Conservation (phyloP, 78 protist species). For the Bodo saltans region DNA sequence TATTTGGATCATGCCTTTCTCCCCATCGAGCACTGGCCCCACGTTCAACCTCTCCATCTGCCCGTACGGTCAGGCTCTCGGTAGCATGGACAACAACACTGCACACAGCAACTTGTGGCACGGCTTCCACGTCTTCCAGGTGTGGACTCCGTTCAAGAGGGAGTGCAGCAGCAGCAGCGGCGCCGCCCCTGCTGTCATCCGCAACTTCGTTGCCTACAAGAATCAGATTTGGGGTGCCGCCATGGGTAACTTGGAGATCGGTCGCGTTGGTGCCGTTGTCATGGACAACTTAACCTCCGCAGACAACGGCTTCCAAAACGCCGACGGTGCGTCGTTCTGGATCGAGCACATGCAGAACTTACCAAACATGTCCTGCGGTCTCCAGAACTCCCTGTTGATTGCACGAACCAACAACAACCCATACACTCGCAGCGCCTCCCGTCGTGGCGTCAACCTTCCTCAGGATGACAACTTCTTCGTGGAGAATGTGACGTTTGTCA, state of each 20-base stretch:
- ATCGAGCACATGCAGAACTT: not conserved
- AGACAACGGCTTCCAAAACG: not conserved
- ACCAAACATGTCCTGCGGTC: not conserved
- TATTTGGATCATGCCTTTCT: conserved; percentile 19
- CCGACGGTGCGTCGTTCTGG: not conserved
- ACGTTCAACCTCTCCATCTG: not conserved
- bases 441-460: not conserved
- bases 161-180: not conserved
- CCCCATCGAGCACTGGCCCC: not conserved
- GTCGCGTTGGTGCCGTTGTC: not conserved
- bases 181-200: not conserved
- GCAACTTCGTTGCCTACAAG: not conserved
- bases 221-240: not conserved
- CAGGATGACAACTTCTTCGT: not conserved
- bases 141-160: not conserved
- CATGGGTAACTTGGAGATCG: not conserved
- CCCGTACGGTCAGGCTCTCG: not conserved
- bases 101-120: not conserved
- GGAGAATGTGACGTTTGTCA: not conserved
- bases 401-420: not conserved
- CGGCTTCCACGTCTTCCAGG: not conserved
- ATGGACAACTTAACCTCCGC: not conserved
- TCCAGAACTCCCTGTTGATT: not conserved
- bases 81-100: not conserved
- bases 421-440: not conserved